These are phyloP conservation scores for Melanogaster broomeanus DNA, from an alignment of 768 basidiomycete genomes.

Conservation along the genomic window DNA sequence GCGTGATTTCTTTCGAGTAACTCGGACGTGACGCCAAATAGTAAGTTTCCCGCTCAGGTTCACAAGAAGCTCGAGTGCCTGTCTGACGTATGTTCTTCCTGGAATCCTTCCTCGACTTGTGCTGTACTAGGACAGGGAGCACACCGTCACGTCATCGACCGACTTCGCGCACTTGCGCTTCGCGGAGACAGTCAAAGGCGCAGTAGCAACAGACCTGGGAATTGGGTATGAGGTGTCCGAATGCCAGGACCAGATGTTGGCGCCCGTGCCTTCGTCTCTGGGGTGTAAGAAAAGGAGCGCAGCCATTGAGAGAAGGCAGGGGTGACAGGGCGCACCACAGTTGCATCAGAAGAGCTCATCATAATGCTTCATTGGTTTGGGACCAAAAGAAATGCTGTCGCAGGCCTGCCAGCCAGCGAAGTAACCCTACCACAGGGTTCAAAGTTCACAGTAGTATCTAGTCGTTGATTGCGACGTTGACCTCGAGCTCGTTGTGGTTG, in stretches of 20 bases:
- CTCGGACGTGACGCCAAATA: not conserved
- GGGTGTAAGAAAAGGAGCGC: slow-evolving; percentile 17
- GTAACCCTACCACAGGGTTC: no score
- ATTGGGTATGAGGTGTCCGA: not conserved
- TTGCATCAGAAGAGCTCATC: not conserved
- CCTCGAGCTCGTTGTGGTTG: no score
- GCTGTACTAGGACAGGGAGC: not conserved
- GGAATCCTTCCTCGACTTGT: not conserved
- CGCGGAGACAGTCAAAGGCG: not conserved
- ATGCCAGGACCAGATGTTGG: not conserved
- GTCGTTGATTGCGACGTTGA: no score
- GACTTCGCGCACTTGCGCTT: slow-evolving; percentile 4
- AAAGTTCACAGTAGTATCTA: no score
- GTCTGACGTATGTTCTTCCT: not conserved
- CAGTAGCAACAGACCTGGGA: not conserved
- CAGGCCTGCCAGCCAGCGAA: no score
- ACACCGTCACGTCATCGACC: not conserved
- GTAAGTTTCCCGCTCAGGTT: not conserved
- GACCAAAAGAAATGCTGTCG: no score
- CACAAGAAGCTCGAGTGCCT: no score
- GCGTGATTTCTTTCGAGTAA: not conserved
- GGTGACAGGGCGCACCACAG: not conserved
- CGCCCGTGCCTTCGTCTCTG: not conserved
- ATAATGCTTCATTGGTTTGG: no score
- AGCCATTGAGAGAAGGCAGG: slow-evolving; percentile 9